Evolutionary conservation across 75 land plant species (phyloP).

Genomic region (Larix kaempferi): DNA sequence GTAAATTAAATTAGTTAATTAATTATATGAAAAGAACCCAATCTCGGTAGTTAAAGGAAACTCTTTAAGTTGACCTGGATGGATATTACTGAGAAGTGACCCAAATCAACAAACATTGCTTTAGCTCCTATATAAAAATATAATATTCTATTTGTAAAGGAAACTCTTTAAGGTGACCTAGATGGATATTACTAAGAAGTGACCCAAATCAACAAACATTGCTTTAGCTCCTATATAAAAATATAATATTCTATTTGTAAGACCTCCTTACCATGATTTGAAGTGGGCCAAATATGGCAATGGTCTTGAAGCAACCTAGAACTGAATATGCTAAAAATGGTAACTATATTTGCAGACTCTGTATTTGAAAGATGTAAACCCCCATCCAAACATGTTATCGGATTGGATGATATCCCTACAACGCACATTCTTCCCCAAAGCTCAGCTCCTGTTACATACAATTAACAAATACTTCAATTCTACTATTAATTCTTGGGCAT

Average conservation of each 20-base stretch:
- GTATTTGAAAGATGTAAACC: constrained; percentile 55
- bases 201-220: no score
- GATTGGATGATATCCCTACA: constrained; percentile 56
- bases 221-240: no score
- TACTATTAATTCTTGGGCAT: no score
- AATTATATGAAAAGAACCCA: not conserved
- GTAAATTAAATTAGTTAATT: no score
- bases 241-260: no score
- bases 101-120: constrained; percentile 90
- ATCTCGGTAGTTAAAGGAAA: no score
- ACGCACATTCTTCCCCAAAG: constrained; percentile 51
- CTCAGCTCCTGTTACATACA: constrained; percentile 62
- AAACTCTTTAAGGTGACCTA: no score
- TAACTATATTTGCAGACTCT: constrained; percentile 61
- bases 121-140: no score
- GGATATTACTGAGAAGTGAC: constrained; percentile 71
- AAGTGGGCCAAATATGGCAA: constrained; percentile 51
- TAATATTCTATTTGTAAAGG: no score
- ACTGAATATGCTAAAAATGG: constrained; percentile 75
- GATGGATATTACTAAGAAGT: no score
- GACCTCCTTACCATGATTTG: constrained; percentile 67
- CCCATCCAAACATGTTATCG: constrained; percentile 56
- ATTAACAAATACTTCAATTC: no score
- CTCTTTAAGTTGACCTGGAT: constrained; percentile 64
- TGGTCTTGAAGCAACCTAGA: constrained; percentile 64